Conservation (phyloP, 805 yeast species). For the Wickerhamiella qilinensis region DNA sequence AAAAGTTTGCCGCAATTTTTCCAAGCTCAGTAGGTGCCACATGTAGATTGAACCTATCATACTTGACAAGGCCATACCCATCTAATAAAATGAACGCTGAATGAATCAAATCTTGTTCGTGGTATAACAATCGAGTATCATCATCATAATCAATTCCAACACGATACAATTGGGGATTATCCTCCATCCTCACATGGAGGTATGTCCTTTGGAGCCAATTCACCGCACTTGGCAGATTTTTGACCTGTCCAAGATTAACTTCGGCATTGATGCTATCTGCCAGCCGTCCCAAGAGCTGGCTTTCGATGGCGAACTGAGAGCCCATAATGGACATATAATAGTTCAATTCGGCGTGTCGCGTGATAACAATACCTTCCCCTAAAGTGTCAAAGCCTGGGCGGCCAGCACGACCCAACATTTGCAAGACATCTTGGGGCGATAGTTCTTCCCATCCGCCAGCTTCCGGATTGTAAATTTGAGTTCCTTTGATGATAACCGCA, state of each 20-base stretch:
- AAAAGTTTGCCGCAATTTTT: conserved; percentile 69
- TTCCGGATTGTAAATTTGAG: conserved; percentile 85
- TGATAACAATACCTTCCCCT: conserved; percentile 90
- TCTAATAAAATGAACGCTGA: conserved; percentile 53
- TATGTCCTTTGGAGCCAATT: conserved; percentile 72
- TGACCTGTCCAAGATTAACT: conserved; percentile 54
- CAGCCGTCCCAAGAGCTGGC: conserved; percentile 56
- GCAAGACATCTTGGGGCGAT: conserved; percentile 89
- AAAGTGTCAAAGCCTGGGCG: conserved; percentile 83
- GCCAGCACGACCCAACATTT: conserved; percentile 98
- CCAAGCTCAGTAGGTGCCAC: conserved; percentile 59
- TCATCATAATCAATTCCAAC: conserved; percentile 49
- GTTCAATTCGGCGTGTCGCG: conserved; percentile 70
- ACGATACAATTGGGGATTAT: conserved; percentile 57
- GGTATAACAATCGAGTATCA: conserved; percentile 33
- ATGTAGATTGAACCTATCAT: conserved; percentile 33
- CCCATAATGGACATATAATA: conserved; percentile 82
- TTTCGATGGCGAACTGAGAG: conserved; percentile 84
- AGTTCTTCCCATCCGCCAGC: conserved; percentile 77
- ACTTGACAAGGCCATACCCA: conserved; percentile 40
- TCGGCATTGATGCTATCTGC: conserved; percentile 79
- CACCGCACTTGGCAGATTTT: conserved; percentile 45
- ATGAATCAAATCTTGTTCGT: conserved; percentile 54
- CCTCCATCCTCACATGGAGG: conserved; percentile 60
- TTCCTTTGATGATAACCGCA: conserved; percentile 84